Percentiles rank a stretch among this genome's conserved stretches.
Conservation (phyloP, 2,329 filamentous ascomycete genomes). For the Fusarium beomiforme region DNA sequence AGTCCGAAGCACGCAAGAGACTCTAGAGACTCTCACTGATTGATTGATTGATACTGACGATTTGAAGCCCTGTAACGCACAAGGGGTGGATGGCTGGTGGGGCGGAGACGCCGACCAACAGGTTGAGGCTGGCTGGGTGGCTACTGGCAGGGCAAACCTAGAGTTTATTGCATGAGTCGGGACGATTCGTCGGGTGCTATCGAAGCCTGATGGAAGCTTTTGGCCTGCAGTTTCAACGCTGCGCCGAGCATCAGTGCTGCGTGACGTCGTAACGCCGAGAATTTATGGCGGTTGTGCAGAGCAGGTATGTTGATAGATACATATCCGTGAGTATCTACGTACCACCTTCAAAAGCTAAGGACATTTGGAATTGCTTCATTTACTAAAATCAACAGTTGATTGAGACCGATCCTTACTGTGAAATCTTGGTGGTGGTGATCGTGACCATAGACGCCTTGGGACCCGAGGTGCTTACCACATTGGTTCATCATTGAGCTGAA, state of each 20-base stretch:
- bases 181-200: conserved; percentile 41
- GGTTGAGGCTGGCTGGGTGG: conserved; percentile 37
- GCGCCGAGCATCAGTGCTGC: conserved; percentile 25
- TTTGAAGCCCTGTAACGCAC: conserved; percentile 1
- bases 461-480: background rate
- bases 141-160: no score
- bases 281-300: conserved; percentile 3
- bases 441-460: background rate
- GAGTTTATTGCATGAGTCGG: conserved; percentile 30
- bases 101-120: conserved; percentile 36
- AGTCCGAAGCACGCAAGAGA: conserved; percentile 26
- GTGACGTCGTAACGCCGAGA: conserved; percentile 38
- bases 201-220: conserved; percentile 45
- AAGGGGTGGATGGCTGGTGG: conserved; percentile 36
- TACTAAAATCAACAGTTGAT: background rate
- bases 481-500: background rate
- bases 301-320: conserved; percentile 1
- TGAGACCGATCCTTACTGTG: background rate
- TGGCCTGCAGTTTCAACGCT: conserved; percentile 28
- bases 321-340: background rate
- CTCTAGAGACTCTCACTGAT: background rate
- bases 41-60: background rate
- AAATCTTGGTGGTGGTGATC: background rate
- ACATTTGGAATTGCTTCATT: conserved; percentile 9
- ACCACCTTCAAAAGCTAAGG: background rate